Conservation (phyloP, 345 rosid genomes). For the Dipteronia dyeriana region DNA sequence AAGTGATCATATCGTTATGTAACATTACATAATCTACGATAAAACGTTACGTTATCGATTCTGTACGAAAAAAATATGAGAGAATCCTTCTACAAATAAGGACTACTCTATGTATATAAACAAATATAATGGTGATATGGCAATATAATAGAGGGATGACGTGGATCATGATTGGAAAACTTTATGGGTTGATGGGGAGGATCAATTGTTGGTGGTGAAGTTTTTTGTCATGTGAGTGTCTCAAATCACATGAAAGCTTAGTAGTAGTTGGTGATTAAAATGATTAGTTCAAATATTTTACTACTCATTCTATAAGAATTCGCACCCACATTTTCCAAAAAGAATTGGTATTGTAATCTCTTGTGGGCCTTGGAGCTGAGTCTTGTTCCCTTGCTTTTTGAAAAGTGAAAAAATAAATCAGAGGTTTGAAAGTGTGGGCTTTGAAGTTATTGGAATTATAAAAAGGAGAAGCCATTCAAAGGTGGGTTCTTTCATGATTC, state of each 20-base stretch:
- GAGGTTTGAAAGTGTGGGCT: conserved; percentile 49
- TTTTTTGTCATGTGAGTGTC: conserved; percentile 29
- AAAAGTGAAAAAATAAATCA: conserved; percentile 28
- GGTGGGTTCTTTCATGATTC: conserved; percentile 43
- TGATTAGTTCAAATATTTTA: conserved; percentile 46
- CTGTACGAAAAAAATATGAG: not conserved
- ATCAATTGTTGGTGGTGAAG: conserved; percentile 24
- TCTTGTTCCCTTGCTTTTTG: conserved; percentile 34
- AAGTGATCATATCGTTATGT: too few relatives aligned
- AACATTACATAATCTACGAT: too few relatives aligned
- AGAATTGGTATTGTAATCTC: conserved; percentile 19
- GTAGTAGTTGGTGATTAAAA: conserved; percentile 34
- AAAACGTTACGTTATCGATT: too few relatives aligned
- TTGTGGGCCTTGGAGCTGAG: conserved; percentile 29
- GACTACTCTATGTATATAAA: too few relatives aligned
- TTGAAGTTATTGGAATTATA: conserved; percentile 46
- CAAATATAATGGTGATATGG: not conserved
- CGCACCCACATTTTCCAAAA: conserved; percentile 30
- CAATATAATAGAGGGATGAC: conserved; percentile 20
- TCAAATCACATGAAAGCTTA: conserved; percentile 38
- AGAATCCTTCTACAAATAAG: too few relatives aligned
- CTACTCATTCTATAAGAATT: conserved; percentile 18
- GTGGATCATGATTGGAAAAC: conserved; percentile 28
- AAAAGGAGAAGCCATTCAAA: conserved; percentile 39
- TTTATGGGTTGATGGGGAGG: conserved; percentile 23